These are phyloP conservation scores for Lupinus albus DNA, from an alignment of 306 rosid genomes.

Conservation along the genomic window DNA sequence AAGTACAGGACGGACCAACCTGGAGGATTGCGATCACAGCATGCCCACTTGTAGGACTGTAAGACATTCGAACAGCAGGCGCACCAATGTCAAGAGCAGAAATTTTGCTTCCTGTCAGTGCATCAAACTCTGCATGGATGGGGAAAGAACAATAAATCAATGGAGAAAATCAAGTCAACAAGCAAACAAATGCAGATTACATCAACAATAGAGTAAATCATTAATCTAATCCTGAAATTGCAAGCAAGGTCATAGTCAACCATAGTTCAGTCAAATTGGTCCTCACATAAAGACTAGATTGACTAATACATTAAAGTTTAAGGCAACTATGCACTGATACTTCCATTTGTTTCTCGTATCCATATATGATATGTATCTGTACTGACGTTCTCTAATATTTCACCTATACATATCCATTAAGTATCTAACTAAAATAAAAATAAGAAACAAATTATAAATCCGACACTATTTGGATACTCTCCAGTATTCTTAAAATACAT, in stretches of 20 bases:
- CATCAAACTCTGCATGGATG: slow-evolving; percentile 73
- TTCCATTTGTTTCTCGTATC: too few species aligned
- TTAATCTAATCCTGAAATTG: neutral
- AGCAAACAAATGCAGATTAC: slow-evolving; percentile 16
- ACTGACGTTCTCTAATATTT: too few species aligned
- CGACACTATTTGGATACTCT: too few species aligned
- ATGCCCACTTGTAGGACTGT: slow-evolving; percentile 93
- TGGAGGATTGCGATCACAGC: slow-evolving; percentile 86
- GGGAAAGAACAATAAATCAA: slow-evolving; percentile 33
- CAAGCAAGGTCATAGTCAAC: neutral
- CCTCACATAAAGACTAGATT: neutral
- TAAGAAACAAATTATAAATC: too few species aligned
- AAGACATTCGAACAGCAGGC: slow-evolving; percentile 86
- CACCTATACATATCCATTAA: too few species aligned
- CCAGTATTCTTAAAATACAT: too few species aligned
- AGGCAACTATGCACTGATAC: neutral
- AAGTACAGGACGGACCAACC: slow-evolving; percentile 53
- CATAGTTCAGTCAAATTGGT: neutral
- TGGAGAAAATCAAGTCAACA: slow-evolving; percentile 31
- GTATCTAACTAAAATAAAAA: too few species aligned
- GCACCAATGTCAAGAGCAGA: slow-evolving; percentile 84
- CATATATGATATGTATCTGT: too few species aligned
- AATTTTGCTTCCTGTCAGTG: slow-evolving; percentile 87
- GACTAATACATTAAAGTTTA: neutral
- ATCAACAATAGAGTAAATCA: neutral